Conservation (phyloP, 192 early-diverging fungal species). For the Backusella liffmaniae region DNA sequence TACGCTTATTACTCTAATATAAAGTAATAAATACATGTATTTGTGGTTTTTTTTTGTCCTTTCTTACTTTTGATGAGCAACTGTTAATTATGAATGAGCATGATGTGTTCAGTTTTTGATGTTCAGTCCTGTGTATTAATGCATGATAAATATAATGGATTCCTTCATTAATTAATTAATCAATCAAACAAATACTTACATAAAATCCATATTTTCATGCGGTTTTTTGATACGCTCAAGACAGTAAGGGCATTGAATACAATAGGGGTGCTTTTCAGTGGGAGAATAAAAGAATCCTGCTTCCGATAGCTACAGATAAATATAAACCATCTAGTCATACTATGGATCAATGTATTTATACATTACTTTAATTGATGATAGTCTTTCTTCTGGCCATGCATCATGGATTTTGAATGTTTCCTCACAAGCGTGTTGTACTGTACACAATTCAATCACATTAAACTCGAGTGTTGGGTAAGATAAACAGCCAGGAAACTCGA, state of each 20-base stretch:
- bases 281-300: slow-evolving; percentile 19
- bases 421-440: not conserved
- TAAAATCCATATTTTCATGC: not conserved
- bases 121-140: not conserved
- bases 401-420: slow-evolving; percentile 13
- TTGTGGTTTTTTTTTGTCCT: not conserved
- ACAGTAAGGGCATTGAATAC: slow-evolving; percentile 20
- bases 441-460: not conserved
- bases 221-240: not conserved
- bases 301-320: slow-evolving; percentile 1
- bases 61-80: not conserved
- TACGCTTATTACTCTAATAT: not conserved
- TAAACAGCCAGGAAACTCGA: slow-evolving; percentile 13
- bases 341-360: not conserved
- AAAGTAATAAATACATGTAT: not conserved
- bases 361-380: not conserved
- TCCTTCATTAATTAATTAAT: too few relatives aligned
- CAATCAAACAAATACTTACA: not conserved
- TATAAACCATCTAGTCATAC: not conserved
- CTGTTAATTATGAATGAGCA: not conserved
- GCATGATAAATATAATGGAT: too few relatives aligned
- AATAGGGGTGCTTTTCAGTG: not conserved
- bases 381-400: slow-evolving; percentile 7
- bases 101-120: not conserved
- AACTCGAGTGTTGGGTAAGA: not conserved